phyloP scores from a whole-genome alignment of 2,329 filamentous ascomycete species.

The Paraphaeosphaeria sporulosa region DNA sequence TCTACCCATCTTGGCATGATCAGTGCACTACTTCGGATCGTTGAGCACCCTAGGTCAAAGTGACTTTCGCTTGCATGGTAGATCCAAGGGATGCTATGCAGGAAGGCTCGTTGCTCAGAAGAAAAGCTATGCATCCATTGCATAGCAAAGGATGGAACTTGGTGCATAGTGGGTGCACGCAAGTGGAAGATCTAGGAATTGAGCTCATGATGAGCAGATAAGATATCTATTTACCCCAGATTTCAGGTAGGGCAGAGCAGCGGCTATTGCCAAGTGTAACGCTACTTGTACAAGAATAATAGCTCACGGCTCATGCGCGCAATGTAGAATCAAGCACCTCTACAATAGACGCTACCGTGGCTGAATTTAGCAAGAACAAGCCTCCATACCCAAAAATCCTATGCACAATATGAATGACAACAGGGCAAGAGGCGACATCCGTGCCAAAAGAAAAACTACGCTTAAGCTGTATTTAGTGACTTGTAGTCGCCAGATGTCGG shows the following conservation, averaged over 20 bases:
- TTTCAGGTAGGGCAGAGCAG: background rate
- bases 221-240: conserved; percentile 7
- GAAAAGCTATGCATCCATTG: background rate
- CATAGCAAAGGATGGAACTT: background rate
- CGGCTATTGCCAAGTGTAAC: conserved; percentile 4
- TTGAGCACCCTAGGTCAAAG: background rate
- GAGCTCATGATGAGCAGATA: background rate
- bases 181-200: background rate
- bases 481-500: background rate
- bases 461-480: background rate
- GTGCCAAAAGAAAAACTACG: conserved; percentile 2
- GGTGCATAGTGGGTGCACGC: background rate
- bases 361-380: background rate
- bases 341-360: too few relatives aligned
- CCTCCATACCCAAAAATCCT: background rate
- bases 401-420: conserved; percentile 7
- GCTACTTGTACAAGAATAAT: conserved; percentile 25
- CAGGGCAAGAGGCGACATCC: background rate
- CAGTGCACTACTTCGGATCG: background rate
- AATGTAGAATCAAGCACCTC: too few relatives aligned
- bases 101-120: background rate
- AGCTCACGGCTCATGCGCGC: too few relatives aligned
- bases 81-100: background rate
- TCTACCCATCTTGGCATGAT: conserved; percentile 6
- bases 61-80: background rate